Evolutionary conservation across 352 stramenopile species (phyloP).

Genomic region (Phytophthora colocasiae): DNA sequence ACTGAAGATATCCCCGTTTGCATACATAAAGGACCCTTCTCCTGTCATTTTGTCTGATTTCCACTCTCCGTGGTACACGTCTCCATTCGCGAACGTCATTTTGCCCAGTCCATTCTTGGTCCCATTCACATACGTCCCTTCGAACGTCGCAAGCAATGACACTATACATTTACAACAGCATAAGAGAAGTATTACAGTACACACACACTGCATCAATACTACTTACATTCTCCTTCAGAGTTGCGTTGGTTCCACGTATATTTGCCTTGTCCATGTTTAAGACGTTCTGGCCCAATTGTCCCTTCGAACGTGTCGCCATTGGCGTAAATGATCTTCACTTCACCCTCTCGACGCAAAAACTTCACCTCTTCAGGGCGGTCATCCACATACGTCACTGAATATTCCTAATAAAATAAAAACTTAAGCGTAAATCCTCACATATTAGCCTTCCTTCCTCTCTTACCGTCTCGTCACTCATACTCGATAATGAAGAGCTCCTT

Average conservation of each 20-base stretch:
- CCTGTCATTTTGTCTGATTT: constrained; percentile 85
- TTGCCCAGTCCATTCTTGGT: constrained; percentile 89
- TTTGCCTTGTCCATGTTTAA: constrained; percentile 89
- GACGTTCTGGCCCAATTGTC: constrained; percentile 69
- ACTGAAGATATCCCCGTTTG: constrained; percentile 93
- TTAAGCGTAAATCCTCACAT: too few species aligned
- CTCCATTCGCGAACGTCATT: constrained; percentile 92
- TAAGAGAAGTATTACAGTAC: background rate
- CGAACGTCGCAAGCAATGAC: constrained; percentile 80
- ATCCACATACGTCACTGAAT: constrained; percentile 87
- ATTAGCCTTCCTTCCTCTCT: background rate
- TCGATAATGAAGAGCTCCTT: background rate
- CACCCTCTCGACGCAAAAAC: constrained; percentile 83
- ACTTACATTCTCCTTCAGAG: constrained; percentile 72
- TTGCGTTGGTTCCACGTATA: constrained; percentile 87
- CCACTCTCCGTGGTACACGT: constrained; percentile 92
- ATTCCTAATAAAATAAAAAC: constrained; percentile 49
- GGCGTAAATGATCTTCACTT: constrained; percentile 90
- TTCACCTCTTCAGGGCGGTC: constrained; percentile 88
- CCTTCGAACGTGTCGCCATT: constrained; percentile 94
- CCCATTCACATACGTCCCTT: constrained; percentile 89
- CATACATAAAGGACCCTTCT: constrained; percentile 92
- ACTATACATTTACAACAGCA: constrained; percentile 34
- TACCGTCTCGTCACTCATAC: constrained; percentile 64
- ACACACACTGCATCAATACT: background rate